phyloP scores from a whole-genome alignment of 805 yeast species.

The Candida caryicola region DNA sequence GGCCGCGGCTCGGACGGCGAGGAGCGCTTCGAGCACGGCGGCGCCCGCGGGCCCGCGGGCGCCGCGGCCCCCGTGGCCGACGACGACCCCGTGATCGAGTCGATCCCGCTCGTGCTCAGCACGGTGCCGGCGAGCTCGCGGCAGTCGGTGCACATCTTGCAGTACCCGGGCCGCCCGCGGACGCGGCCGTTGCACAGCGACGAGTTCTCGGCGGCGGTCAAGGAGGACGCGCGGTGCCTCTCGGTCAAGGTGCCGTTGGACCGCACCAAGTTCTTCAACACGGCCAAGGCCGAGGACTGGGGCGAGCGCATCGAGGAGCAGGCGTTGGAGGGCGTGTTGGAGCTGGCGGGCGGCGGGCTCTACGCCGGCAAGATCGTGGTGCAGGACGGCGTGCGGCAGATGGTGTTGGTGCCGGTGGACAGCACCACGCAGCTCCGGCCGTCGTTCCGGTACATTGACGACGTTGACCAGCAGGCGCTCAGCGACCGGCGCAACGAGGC shows the following conservation, averaged over 20 bases:
- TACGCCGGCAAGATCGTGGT: slow-evolving; percentile 32
- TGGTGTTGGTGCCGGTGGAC: slow-evolving; percentile 64
- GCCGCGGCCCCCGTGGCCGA: slow-evolving; percentile 12
- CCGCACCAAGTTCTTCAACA: slow-evolving; percentile 65
- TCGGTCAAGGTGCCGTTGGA: slow-evolving; percentile 78
- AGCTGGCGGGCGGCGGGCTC: slow-evolving; percentile 47
- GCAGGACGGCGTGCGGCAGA: slow-evolving; percentile 30
- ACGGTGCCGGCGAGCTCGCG: slow-evolving; percentile 18
- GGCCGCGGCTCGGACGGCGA: slow-evolving; percentile 14
- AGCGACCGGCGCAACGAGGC: slow-evolving; percentile 37
- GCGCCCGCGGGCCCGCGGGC: slow-evolving; percentile 2
- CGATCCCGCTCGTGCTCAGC: slow-evolving; percentile 35
- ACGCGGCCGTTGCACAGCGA: slow-evolving; percentile 35
- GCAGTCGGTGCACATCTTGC: slow-evolving; percentile 37
- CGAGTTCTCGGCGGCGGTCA: slow-evolving; percentile 48
- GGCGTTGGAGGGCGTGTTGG: slow-evolving; percentile 67
- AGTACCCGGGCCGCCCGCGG: slow-evolving; percentile 47
- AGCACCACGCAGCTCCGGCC: slow-evolving; percentile 79
- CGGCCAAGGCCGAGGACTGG: slow-evolving; percentile 63
- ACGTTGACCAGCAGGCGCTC: slow-evolving; percentile 44
- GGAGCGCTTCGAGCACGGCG: too few relatives aligned
- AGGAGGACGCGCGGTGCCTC: slow-evolving; percentile 58
- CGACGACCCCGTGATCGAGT: slow-evolving; percentile 40
- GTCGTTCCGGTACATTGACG: slow-evolving; percentile 75
- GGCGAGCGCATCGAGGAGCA: slow-evolving; percentile 55